Base-by-base conservation (phyloP, 164 flowering plant genomes). In the Annona cherimola region DNA sequence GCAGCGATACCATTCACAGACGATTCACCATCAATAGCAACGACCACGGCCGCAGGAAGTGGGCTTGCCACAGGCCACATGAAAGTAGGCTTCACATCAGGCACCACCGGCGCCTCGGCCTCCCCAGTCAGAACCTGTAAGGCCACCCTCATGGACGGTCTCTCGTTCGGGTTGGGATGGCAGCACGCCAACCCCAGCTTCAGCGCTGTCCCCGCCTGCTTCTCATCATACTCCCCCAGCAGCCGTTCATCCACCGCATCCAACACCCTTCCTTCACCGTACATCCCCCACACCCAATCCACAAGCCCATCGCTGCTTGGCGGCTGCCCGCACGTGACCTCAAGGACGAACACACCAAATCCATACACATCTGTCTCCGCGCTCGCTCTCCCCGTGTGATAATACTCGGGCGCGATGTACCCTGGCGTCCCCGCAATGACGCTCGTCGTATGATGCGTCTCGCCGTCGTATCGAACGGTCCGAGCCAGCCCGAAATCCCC, bases 401-500 rank as follows among this genome's bases (percentile, higher is more conserved):
- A 39, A 42, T 54, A 74, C 69, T 74, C 76, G 2, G 76, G 73
- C 5, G 76, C 76, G 3, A 74, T 41, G 42, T 74, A 69, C 5
- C 89, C 92, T 1, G 84, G 78, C 40, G 85, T 82, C 16, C 85
- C 83, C 1, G 81, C 83, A n/a, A 82, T 67, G 16, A 60, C 80
- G 6, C 60, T 73, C 8, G 84, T 82, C 8, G 79, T 55, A 59
- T 79, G 72, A 44, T 75, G 76, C n/a, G 79, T 77, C 35, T 73
- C 67, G 16, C 72, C 81, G 39, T 61, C 73, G 2, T 35, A 45
- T 54, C 60, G 70, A 43, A 82, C 63, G 9, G 69, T 75, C 35
- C 86, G 74, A 62, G 87, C 89, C 55, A 84, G 77, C 6, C 89
- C 89, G 18, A 86, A 86, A 72, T 86, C 86, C 3, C 89, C 89